phyloP scores from a whole-genome alignment of 768 basidiomycete species.

The Suillus cothurnatus region DNA sequence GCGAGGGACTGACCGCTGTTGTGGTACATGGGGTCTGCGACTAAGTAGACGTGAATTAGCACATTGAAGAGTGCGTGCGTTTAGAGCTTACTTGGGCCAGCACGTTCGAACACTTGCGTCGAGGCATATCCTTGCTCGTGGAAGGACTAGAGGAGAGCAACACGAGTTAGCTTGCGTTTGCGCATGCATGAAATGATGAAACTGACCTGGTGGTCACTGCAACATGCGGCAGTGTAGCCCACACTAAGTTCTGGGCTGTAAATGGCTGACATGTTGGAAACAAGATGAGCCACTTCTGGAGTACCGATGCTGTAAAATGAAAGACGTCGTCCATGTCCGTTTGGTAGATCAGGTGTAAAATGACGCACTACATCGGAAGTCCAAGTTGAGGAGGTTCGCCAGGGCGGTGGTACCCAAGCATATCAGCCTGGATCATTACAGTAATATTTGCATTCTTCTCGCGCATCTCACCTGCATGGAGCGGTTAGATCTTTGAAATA shows the following conservation, averaged over 20 bases:
- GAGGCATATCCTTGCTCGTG: constrained; percentile 82
- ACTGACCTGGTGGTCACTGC: constrained; percentile 85
- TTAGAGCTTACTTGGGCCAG: constrained; percentile 60
- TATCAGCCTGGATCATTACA: constrained; percentile 89
- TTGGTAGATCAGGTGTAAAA: background rate
- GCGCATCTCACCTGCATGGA: constrained; percentile 55
- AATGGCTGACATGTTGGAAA: constrained; percentile 72
- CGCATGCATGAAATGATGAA: background rate
- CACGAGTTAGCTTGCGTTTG: background rate
- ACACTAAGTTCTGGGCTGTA: constrained; percentile 82
- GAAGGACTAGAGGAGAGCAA: constrained; percentile 57
- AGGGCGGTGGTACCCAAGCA: constrained; percentile 82
- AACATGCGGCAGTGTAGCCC: constrained; percentile 77
- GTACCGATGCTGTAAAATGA: constrained; percentile 65
- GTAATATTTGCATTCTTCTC: constrained; percentile 64
- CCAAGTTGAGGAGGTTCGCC: constrained; percentile 85
- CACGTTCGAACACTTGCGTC: constrained; percentile 87
- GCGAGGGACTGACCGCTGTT: constrained; percentile 57
- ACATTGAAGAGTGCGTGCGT: background rate
- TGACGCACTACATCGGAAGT: constrained; percentile 65
- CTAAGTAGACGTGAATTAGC: constrained; percentile 36
- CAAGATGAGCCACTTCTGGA: constrained; percentile 71
- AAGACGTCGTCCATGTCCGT: background rate
- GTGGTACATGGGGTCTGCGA: constrained; percentile 89
- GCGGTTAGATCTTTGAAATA: background rate